A percentile compares a stretch with the other conserved stretches of the same genome.
Evolutionary conservation across 192 early-diverging fungal species (phyloP).

Genomic region (Linnemannia schmuckeri): DNA sequence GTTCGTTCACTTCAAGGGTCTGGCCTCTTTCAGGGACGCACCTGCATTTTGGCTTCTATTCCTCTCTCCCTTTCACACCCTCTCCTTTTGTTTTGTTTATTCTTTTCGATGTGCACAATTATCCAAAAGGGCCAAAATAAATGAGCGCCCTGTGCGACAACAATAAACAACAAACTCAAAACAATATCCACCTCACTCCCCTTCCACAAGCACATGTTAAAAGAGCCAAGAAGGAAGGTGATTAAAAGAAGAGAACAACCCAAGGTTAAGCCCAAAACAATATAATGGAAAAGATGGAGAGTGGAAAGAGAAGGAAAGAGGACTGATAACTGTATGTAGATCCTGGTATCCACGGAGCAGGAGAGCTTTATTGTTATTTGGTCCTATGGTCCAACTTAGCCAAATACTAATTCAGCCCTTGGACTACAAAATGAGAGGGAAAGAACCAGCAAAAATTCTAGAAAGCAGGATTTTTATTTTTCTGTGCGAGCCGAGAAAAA

Average conservation of each 20-base stretch:
- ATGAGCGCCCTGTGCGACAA: background rate
- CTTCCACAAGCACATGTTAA: slow-evolving; percentile 1
- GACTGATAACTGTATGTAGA: background rate
- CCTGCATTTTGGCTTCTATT: background rate
- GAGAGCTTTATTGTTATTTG: background rate
- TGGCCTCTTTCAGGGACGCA: background rate
- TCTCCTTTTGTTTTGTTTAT: background rate
- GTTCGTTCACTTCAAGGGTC: too few species aligned
- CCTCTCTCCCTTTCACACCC: background rate
- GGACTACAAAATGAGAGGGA: background rate
- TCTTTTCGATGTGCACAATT: background rate
- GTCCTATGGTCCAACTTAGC: background rate
- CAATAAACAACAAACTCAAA: background rate
- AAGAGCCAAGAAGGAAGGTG: background rate
- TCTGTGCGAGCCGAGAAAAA: background rate
- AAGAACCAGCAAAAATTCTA: background rate
- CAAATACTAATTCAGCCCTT: too few species aligned
- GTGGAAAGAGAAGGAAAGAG: too few species aligned
- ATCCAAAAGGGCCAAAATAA: background rate
- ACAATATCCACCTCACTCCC: background rate
- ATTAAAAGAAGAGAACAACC: background rate
- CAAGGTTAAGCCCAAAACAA: background rate
- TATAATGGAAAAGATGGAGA: too few species aligned
- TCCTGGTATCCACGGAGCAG: background rate
- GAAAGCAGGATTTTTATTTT: background rate